A percentile compares a stretch with the other conserved stretches of the same genome.
phyloP scores from a whole-genome alignment of 768 basidiomycete genomes.

The Candolleomyces eurysporus region DNA sequence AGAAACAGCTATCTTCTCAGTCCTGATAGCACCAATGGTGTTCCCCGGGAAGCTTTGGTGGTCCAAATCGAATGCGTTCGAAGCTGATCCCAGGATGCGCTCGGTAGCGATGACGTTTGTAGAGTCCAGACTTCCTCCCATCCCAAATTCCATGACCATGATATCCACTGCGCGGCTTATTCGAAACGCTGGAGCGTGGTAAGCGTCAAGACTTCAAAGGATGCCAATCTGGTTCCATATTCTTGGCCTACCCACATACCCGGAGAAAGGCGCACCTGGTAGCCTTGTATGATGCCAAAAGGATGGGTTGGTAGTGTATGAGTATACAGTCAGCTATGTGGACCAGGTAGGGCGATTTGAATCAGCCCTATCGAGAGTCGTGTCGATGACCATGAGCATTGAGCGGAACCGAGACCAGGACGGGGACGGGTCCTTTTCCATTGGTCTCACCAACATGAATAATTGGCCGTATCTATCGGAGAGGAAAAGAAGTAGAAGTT shows the following conservation, averaged over 20 bases:
- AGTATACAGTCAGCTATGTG: slow-evolving; percentile 73
- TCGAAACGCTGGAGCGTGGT: slow-evolving; percentile 81
- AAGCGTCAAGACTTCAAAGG: slow-evolving; percentile 85
- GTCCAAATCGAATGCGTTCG: slow-evolving; percentile 89
- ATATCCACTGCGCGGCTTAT: slow-evolving; percentile 61
- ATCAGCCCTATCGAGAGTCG: slow-evolving; percentile 70
- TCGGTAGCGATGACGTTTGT: slow-evolving; percentile 84
- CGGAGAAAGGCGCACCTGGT: slow-evolving; percentile 43
- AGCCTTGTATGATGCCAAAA: slow-evolving; percentile 41
- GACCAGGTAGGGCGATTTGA: slow-evolving; percentile 92
- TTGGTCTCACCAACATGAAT: slow-evolving; percentile 95
- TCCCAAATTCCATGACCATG: slow-evolving; percentile 87
- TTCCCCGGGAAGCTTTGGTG: slow-evolving; percentile 88
- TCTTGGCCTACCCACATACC: slow-evolving; percentile 39
- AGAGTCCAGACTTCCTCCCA: slow-evolving; percentile 91
- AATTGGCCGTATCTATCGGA: slow-evolving; percentile 69
- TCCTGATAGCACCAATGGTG: slow-evolving; percentile 70
- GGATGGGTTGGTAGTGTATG: slow-evolving; percentile 58
- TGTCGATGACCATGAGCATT: slow-evolving; percentile 33
- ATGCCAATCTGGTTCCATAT: slow-evolving; percentile 49
- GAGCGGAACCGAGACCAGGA: slow-evolving; percentile 55
- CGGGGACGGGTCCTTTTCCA: slow-evolving; percentile 93
- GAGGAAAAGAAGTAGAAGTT: slow-evolving; percentile 51
- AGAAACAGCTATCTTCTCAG: slow-evolving; percentile 82
- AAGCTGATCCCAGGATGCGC: slow-evolving; percentile 69